These are phyloP conservation scores for Populus euphratica DNA, from an alignment of 345 rosid species.

Conservation along the genomic window DNA sequence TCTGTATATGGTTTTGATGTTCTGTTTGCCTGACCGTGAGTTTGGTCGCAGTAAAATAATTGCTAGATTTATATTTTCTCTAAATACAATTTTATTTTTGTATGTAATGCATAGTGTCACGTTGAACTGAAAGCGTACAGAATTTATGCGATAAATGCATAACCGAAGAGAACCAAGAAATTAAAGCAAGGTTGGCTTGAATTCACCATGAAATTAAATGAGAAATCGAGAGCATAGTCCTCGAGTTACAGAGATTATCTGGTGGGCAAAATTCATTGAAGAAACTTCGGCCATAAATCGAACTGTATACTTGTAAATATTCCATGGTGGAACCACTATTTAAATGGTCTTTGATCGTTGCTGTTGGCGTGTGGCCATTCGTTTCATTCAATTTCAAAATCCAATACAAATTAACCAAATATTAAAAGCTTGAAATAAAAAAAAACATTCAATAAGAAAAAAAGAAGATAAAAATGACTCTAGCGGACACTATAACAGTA, in stretches of 20 bases:
- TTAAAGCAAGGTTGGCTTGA: background rate
- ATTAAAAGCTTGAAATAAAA: too few relatives aligned
- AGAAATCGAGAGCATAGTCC: background rate
- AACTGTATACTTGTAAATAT: background rate
- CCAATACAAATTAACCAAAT: too few relatives aligned
- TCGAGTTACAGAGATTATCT: background rate
- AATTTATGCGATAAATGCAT: background rate
- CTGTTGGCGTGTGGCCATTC: too few relatives aligned
- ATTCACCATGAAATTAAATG: background rate
- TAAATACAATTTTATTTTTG: background rate
- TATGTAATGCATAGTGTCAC: background rate
- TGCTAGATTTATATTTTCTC: background rate
- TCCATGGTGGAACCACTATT: background rate
- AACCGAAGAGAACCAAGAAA: background rate
- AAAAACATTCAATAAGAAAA: too few relatives aligned
- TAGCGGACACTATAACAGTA: too few relatives aligned
- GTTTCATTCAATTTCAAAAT: too few relatives aligned
- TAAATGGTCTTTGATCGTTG: background rate
- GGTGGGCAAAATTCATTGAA: background rate
- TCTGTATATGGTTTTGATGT: constrained; percentile 10
- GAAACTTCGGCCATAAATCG: background rate
- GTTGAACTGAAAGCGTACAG: background rate
- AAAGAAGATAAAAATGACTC: too few relatives aligned
- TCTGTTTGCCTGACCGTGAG: background rate
- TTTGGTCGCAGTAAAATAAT: background rate